Conservation (phyloP, 176 grass and related monocot genomes). For the Saccharum spontaneum region DNA sequence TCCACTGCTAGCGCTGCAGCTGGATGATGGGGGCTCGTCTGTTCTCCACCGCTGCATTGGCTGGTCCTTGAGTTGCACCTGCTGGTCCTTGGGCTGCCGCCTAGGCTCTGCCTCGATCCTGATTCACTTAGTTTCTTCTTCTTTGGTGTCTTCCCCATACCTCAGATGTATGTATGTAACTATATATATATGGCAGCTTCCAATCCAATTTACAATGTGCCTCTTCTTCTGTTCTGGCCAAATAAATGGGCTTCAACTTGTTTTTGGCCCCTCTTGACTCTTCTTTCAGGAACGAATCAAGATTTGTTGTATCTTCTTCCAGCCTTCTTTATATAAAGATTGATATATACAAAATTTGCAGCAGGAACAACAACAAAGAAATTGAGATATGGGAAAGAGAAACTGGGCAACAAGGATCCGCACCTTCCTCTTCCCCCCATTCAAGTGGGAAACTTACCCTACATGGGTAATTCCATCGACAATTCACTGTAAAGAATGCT, state of each 20-base stretch:
- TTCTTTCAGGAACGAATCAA: not conserved
- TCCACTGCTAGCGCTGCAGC: slow-evolving; percentile 14
- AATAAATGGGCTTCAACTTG: not conserved
- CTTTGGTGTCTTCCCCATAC: slow-evolving; percentile 63
- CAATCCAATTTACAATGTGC: not conserved
- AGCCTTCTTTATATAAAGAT: not conserved
- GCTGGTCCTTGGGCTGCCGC: slow-evolving; percentile 29
- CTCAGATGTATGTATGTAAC: not conserved
- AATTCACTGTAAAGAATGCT: not conserved
- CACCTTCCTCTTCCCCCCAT: slow-evolving; percentile 38
- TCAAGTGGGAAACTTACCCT: slow-evolving; percentile 36
- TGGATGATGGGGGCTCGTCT: not conserved
- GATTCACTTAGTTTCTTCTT: slow-evolving; percentile 47
- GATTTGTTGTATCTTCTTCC: not conserved
- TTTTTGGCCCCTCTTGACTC: not conserved
- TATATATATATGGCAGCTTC: not conserved
- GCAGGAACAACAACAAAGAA: not conserved
- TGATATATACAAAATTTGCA: not conserved
- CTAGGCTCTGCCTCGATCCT: slow-evolving; percentile 15
- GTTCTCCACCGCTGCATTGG: slow-evolving; percentile 21
- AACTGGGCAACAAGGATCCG: not conserved
- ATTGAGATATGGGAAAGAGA: slow-evolving; percentile 36
- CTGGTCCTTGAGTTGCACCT: slow-evolving; percentile 29
- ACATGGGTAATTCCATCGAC: slow-evolving; percentile 26
- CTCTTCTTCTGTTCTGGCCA: not conserved